Base-by-base conservation (phyloP, 495 filamentous ascomycete species). In the Daldinia caldariorum region DNA sequence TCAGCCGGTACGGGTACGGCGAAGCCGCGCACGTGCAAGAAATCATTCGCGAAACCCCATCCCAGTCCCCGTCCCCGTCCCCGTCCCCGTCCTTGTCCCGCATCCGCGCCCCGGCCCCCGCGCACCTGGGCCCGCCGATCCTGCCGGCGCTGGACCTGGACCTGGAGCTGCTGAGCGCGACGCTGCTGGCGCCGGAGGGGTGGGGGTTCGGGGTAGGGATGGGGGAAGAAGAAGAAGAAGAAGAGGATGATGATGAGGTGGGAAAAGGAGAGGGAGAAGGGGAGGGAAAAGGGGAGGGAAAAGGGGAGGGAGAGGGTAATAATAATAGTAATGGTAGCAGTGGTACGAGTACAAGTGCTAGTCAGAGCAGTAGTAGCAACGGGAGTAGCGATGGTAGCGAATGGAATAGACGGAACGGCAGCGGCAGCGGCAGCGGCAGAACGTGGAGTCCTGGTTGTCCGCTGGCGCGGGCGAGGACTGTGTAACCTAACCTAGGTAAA, bases 91-190 rank as follows among this genome's bases (percentile, higher is more conserved):
- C 26, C 26, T 26, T 16, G 18, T 47, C 43, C 7, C 43, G 59
- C 3, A 3, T 69, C 0, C 45, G 61, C 4, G 18, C 39, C 12
- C 70, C 65, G 3, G 66, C 54, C 0, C 56, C 55, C 4, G 70
- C 50, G 3, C 49, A 72, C 39, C 59, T 72, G 20, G 70, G 66
- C 31, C 65, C 61, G 38, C 61, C 63, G 18, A 67, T 72, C 66
- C 66, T 65, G 29, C 63, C 70, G 20, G 64, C 43, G 7, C 55
- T 65, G 5, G 56, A 69, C 13, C 34, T 67, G 1, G 70, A 64
- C 47, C 50, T 58, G 14, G 64, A 72, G 57, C 39, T 61, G 34
- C 35, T 65, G 32, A 69, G 66, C 60, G 54, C 60, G 22, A 69
- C 70, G 56, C 41, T 73, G 49, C 45, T 63, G 57, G 62, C 66